phyloP scores from a whole-genome alignment of 306 rosid genomes.

The Arachis hypogaea region DNA sequence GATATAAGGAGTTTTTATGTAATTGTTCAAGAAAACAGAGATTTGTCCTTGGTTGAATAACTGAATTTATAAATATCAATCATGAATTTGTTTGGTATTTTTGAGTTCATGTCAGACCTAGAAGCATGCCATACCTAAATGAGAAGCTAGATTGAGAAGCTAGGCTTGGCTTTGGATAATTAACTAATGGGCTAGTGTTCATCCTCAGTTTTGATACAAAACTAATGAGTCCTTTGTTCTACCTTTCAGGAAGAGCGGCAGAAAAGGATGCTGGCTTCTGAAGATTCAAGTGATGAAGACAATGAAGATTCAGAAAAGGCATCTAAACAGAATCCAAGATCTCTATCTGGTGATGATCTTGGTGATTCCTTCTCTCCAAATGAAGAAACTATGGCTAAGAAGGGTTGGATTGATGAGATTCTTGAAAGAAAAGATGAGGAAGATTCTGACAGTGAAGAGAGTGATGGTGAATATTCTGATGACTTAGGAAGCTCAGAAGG shows the following conservation, averaged over 20 bases:
- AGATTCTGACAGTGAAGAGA: slow-evolving; percentile 64
- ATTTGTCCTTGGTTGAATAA: slow-evolving; percentile 5
- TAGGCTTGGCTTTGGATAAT: too few species aligned
- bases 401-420: slow-evolving; percentile 85
- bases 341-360: slow-evolving; percentile 90
- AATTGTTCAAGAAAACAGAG: slow-evolving; percentile 10
- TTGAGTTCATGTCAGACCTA: too few species aligned
- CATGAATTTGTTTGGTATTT: too few species aligned
- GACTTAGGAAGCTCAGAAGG: slow-evolving; percentile 60
- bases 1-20: slow-evolving; percentile 10
- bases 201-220: slow-evolving; percentile 9
- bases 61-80: neutral
- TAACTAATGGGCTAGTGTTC: neutral
- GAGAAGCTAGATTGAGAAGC: too few species aligned
- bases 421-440: slow-evolving; percentile 64
- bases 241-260: slow-evolving; percentile 79
- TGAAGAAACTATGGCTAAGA: slow-evolving; percentile 58
- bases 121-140: too few species aligned
- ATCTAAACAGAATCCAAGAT: slow-evolving; percentile 54
- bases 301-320: slow-evolving; percentile 57
- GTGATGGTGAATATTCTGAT: slow-evolving; percentile 58
- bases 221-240: slow-evolving; percentile 3
- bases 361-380: slow-evolving; percentile 80
- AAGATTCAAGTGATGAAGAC: slow-evolving; percentile 78
- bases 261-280: slow-evolving; percentile 78